Conservation (phyloP, 345 rosid species). For the Fremontodendron californicum region DNA sequence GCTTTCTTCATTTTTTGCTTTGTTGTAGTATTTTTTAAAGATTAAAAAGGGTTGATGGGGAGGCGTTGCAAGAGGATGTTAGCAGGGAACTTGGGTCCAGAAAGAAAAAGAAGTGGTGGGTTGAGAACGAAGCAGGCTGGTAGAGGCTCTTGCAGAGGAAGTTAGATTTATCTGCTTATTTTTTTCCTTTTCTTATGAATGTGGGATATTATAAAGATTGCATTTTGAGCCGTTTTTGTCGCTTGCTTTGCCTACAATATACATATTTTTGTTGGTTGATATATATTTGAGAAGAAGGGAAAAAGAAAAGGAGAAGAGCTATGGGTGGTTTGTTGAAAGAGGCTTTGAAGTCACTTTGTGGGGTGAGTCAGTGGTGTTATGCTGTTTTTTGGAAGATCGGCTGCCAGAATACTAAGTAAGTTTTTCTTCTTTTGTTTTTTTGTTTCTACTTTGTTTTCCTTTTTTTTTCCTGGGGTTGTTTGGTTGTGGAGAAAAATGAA, state of each 20-base stretch:
- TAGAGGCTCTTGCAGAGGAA: slow-evolving; percentile 96
- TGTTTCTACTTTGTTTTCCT: background rate
- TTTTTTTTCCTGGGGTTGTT: background rate
- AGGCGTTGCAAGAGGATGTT: slow-evolving; percentile 69
- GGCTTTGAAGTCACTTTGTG: slow-evolving; percentile 74
- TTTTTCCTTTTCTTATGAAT: slow-evolving; percentile 15
- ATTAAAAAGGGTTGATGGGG: slow-evolving; percentile 11
- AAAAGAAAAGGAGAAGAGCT: slow-evolving; percentile 10
- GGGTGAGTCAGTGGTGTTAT: slow-evolving; percentile 70
- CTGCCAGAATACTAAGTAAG: slow-evolving; percentile 83
- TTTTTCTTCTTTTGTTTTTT: background rate
- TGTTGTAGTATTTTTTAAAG: background rate
- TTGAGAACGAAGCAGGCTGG: slow-evolving; percentile 96
- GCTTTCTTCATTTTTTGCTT: background rate
- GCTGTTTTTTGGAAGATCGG: slow-evolving; percentile 98
- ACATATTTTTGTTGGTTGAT: background rate
- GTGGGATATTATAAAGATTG: slow-evolving; percentile 3
- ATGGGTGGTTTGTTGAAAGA: slow-evolving; percentile 81
- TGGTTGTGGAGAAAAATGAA: slow-evolving; percentile 8
- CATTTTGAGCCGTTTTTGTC: slow-evolving; percentile 15
- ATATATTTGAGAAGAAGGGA: slow-evolving; percentile 3
- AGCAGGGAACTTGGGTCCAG: slow-evolving; percentile 80
- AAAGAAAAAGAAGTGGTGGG: slow-evolving; percentile 90
- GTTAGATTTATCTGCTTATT: slow-evolving; percentile 47
- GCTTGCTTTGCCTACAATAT: slow-evolving; percentile 20